Evolutionary conservation across 345 rosid genomes (phyloP).

Genomic region (Brassica rapa): DNA sequence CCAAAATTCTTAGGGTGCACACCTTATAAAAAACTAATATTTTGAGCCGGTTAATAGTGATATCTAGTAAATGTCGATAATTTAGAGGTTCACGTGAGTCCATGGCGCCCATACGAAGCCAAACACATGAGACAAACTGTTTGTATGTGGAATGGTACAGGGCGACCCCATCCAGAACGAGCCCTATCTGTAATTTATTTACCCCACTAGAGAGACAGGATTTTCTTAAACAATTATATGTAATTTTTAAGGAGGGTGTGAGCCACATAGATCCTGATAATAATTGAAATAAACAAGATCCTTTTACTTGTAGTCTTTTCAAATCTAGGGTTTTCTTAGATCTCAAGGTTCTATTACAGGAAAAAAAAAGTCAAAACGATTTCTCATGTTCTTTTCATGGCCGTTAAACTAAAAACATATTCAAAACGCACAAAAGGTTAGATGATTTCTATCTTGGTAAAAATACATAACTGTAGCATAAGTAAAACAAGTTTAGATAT

Average conservation of each 20-base stretch:
- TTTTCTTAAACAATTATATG: background rate
- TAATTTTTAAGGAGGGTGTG: constrained; percentile 17
- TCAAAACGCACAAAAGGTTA: background rate
- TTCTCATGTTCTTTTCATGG: constrained; percentile 22
- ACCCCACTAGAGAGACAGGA: constrained; percentile 36
- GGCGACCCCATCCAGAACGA: constrained; percentile 34
- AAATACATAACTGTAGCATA: background rate
- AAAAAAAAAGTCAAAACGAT: constrained; percentile 33
- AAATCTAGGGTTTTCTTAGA: constrained; percentile 40
- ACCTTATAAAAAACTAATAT: background rate
- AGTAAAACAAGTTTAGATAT: background rate
- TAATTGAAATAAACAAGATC: constrained; percentile 25
- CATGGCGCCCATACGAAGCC: constrained; percentile 40
- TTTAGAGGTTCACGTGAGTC: constrained; percentile 46
- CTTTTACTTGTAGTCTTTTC: constrained; percentile 40
- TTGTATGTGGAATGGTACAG: constrained; percentile 39
- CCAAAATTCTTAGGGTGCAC: background rate
- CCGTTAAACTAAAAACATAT: constrained; percentile 12
- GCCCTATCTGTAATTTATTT: constrained; percentile 39
- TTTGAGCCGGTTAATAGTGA: background rate
- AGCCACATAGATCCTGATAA: constrained; percentile 39
- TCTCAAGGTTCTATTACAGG: constrained; percentile 30
- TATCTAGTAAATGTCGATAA: constrained; percentile 4
- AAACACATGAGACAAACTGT: constrained; percentile 40
- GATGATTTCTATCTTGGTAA: background rate